Evolutionary conservation across 2,329 filamentous ascomycete genomes (phyloP).

Genomic region (Pseudomassariella vexata): DNA sequence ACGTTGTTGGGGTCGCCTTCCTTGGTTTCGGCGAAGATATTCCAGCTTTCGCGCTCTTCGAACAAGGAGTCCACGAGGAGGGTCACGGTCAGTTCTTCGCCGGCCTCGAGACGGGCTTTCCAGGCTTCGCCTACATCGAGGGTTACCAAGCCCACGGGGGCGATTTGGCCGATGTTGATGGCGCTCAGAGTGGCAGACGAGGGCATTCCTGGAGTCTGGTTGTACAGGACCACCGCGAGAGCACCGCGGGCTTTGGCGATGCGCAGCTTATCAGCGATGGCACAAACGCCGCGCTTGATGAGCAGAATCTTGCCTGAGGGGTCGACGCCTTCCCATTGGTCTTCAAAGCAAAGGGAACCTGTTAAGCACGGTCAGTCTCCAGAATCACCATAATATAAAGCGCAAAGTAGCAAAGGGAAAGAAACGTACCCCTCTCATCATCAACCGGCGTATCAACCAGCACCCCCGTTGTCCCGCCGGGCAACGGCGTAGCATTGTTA

Average conservation of each 20-base stretch:
- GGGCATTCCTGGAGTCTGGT: conserved; percentile 46
- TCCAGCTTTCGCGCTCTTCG: conserved; percentile 31
- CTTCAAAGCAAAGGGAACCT: conserved; percentile 34
- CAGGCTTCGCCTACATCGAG: conserved; percentile 29
- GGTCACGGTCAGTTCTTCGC: conserved; percentile 26
- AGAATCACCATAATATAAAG: too few relatives aligned
- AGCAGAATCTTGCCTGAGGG: conserved; percentile 37
- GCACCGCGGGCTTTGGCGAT: too few relatives aligned
- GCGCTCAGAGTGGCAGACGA: conserved; percentile 48
- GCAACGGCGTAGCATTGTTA: conserved; percentile 38
- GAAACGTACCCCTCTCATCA: too few relatives aligned
- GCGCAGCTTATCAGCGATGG: conserved; percentile 35
- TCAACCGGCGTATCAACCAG: too few relatives aligned
- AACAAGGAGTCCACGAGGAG: conserved; percentile 30
- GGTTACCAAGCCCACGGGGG: conserved; percentile 30
- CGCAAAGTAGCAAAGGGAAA: too few relatives aligned
- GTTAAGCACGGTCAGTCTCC: too few relatives aligned
- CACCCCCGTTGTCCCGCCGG: too few relatives aligned
- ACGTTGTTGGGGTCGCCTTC: conserved; percentile 35
- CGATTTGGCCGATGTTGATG: conserved; percentile 27
- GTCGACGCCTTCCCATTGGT: conserved; percentile 38
- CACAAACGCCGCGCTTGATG: conserved; percentile 37
- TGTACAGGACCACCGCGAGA: conserved; percentile 58
- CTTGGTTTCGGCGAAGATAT: conserved; percentile 37
- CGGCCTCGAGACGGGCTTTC: conserved; percentile 24